phyloP scores from a whole-genome alignment of 2,329 filamentous ascomycete genomes.

The Pseudogymnoascus sp. region DNA sequence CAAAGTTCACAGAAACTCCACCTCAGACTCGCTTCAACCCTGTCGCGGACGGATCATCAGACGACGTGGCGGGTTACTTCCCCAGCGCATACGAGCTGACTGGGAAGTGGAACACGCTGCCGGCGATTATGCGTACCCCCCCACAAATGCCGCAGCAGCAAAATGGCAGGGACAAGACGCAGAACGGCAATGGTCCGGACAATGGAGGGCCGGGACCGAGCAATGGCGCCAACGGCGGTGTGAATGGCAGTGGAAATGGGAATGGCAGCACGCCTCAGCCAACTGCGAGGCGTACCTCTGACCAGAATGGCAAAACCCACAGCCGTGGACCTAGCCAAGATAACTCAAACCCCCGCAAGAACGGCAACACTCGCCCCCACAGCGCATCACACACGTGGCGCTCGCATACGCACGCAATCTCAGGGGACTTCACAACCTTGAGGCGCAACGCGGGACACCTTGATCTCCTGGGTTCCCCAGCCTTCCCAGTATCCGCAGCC shows the following conservation, averaged over 20 bases:
- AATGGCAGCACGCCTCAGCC: not conserved
- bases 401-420: conserved; percentile 1
- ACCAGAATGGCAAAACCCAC: not conserved
- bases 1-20: not conserved
- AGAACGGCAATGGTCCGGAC: not conserved
- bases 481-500: not conserved
- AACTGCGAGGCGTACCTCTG: not conserved
- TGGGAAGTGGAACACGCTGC: not conserved
- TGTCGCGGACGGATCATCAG: not conserved
- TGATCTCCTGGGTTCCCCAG: not conserved
- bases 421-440: not conserved
- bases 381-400: not conserved
- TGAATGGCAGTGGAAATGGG: not conserved
- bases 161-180: not conserved
- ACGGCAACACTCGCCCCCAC: not conserved
- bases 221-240: not conserved
- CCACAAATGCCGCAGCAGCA: not conserved
- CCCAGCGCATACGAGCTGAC: conserved; percentile 3
- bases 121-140: not conserved
- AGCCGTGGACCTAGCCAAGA: not conserved
- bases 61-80: not conserved
- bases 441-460: not conserved
- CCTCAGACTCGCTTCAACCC: not conserved
- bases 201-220: not conserved
- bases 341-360: not conserved